phyloP scores from a whole-genome alignment of 345 rosid species.

The Syzygium aqueum region DNA sequence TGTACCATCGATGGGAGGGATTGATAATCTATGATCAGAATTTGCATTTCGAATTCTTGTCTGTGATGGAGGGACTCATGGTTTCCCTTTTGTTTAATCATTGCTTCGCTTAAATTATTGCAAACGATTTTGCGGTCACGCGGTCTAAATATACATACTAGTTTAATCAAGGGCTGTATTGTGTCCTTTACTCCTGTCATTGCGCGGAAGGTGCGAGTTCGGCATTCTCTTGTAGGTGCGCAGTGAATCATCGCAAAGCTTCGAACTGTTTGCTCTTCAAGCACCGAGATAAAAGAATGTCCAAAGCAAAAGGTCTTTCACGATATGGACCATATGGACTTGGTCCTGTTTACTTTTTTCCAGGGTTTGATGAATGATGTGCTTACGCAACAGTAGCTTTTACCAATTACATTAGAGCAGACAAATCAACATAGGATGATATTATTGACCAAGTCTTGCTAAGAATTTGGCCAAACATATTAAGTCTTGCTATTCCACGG shows the following conservation, averaged over 20 bases:
- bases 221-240: neutral
- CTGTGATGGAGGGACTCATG: neutral
- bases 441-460: neutral
- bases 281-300: neutral
- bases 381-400: neutral
- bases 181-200: neutral
- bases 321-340: neutral
- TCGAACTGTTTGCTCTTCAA: neutral
- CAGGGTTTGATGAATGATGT: neutral
- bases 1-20: neutral
- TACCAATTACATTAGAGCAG: neutral
- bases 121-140: accelerated
- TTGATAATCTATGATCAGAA: neutral
- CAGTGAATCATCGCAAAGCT: neutral
- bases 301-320: neutral
- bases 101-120: neutral
- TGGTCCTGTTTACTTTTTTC: no score
- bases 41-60: neutral
- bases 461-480: neutral
- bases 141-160: neutral
- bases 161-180: neutral
- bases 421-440: neutral
- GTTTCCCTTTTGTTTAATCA: neutral
- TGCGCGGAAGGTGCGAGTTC: neutral
- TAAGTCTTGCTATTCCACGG: neutral